These are phyloP conservation scores for Schizophyllum amplum DNA, from an alignment of 1,284 basidiomycete species.

Conservation along the genomic window DNA sequence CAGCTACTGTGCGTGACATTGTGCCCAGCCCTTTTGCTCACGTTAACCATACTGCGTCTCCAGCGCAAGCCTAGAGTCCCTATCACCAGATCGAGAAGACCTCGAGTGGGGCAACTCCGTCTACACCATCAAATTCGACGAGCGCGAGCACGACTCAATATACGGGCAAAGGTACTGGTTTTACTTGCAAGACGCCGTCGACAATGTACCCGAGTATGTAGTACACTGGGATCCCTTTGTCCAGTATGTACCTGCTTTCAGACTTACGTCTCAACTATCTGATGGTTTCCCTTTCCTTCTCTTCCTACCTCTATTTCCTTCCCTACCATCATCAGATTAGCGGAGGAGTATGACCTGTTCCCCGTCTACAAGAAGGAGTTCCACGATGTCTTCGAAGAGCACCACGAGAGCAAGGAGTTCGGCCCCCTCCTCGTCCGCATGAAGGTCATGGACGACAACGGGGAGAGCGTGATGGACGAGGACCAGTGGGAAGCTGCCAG, in stretches of 20 bases:
- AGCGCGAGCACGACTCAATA: constrained; percentile 50
- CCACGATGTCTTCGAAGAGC: constrained; percentile 77
- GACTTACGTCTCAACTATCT: neutral
- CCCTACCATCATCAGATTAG: constrained; percentile 49
- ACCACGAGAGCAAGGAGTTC: constrained; percentile 72
- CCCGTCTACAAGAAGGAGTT: constrained; percentile 83
- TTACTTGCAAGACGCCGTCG: constrained; percentile 91
- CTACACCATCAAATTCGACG: constrained; percentile 84
- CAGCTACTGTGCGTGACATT: constrained; percentile 51
- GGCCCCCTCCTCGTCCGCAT: constrained; percentile 74
- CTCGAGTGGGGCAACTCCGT: constrained; percentile 87
- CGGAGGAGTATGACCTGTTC: constrained; percentile 73
- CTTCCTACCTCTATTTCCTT: neutral
- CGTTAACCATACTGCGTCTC: constrained; percentile 7
- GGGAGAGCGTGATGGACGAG: constrained; percentile 84
- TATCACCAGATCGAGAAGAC: constrained; percentile 52
- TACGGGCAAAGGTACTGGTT: constrained; percentile 95
- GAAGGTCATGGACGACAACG: constrained; percentile 80
- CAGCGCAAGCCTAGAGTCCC: constrained; percentile 60
- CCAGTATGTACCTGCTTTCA: constrained; percentile 39
- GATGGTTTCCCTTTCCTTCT: neutral
- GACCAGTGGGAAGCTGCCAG: constrained; percentile 96
- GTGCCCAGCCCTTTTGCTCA: neutral
- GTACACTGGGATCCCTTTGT: constrained; percentile 94
- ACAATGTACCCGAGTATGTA: constrained; percentile 94